phyloP scores from a whole-genome alignment of 2,329 filamentous ascomycete genomes.

The Macrophomina tecta region DNA sequence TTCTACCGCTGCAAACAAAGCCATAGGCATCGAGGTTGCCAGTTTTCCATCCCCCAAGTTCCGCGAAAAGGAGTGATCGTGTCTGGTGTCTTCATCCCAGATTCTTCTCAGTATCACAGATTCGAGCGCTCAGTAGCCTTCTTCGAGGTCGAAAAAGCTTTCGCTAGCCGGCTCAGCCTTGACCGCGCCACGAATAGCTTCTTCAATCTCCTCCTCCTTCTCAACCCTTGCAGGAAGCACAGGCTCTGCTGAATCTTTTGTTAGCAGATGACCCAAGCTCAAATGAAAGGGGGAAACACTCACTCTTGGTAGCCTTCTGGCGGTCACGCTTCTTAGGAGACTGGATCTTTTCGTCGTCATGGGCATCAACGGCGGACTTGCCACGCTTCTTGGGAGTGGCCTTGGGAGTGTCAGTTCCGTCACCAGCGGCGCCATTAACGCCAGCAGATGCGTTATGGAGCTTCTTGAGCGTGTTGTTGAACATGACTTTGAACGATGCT shows the following conservation, averaged over 20 bases:
- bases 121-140: not conserved
- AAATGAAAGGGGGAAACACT: not conserved
- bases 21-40: no score
- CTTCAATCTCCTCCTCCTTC: not conserved
- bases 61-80: no score
- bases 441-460: not conserved
- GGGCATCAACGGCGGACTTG: not conserved
- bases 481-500: slow-evolving; percentile 2
- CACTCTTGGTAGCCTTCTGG: slow-evolving; percentile 1
- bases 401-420: not conserved
- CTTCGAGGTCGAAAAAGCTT: not conserved
- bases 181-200: no score
- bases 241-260: not conserved
- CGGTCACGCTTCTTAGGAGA: not conserved
- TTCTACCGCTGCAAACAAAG: no score
- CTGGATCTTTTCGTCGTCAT: not conserved
- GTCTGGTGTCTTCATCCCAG: no score
- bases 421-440: no score
- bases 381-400: not conserved
- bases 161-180: not conserved
- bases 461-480: slow-evolving; percentile 8
- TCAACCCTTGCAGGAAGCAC: not conserved
- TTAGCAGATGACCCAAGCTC: no score
- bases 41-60: no score
- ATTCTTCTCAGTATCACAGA: no score